phyloP scores from a whole-genome alignment of 2,329 filamentous ascomycete species.

The Xylariales sp. region DNA sequence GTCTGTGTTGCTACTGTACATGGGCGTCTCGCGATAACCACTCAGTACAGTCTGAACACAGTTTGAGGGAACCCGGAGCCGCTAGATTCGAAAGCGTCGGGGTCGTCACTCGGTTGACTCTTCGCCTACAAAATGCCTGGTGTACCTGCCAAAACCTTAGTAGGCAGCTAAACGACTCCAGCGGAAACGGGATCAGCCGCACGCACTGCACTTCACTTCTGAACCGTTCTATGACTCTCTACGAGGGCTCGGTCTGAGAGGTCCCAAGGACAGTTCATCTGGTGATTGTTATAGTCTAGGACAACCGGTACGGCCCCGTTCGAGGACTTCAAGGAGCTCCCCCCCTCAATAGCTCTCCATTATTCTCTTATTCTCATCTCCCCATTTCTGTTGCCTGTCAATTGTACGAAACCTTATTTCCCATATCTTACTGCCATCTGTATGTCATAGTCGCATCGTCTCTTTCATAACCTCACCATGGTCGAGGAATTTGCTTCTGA shows the following conservation, averaged over 20 bases:
- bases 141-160: slow-evolving; percentile 7
- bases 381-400: slow-evolving; percentile 2
- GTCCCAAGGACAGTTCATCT: slow-evolving; percentile 28
- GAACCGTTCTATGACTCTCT: slow-evolving; percentile 27
- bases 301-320: slow-evolving; percentile 13
- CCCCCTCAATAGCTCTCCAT: slow-evolving; percentile 7
- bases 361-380: slow-evolving; percentile 8
- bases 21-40: neutral
- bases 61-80: neutral
- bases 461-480: slow-evolving; percentile 31
- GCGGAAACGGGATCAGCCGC: slow-evolving; percentile 27
- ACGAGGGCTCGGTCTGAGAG: slow-evolving; percentile 10
- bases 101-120: too few relatives aligned
- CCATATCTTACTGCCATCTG: too few relatives aligned
- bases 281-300: slow-evolving; percentile 15
- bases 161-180: slow-evolving; percentile 6
- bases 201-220: slow-evolving; percentile 28
- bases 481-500: slow-evolving; percentile 40
- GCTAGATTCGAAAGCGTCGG: too few relatives aligned
- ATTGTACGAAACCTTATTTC: too few relatives aligned
- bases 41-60: slow-evolving; percentile 4
- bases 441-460: slow-evolving; percentile 1
- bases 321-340: slow-evolving; percentile 12
- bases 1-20: neutral
- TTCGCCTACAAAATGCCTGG: neutral